phyloP scores from a whole-genome alignment of 768 basidiomycete genomes.

The Pulveroboletus sp. region DNA sequence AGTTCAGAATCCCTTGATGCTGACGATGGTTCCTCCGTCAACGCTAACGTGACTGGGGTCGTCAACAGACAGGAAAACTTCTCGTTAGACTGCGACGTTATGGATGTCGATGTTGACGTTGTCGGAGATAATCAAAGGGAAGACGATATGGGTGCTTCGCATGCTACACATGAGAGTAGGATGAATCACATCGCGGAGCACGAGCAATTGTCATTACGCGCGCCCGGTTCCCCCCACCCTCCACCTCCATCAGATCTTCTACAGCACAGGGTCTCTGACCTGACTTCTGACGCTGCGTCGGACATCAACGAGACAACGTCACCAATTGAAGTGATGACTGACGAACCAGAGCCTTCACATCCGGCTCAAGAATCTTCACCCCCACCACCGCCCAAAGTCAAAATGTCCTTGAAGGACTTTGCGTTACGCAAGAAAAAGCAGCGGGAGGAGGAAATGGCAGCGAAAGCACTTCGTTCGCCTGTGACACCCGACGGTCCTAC shows the following conservation, averaged over 20 bases:
- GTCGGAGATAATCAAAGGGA: conserved; percentile 1
- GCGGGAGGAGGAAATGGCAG: conserved; percentile 41
- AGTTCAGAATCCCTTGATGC: neutral
- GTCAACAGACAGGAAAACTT: neutral
- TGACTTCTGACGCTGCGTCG: neutral
- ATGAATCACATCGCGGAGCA: neutral
- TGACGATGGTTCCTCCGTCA: neutral
- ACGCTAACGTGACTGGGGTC: neutral
- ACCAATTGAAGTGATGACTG: conserved; percentile 7
- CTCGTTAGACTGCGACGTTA: conserved; percentile 9
- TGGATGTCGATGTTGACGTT: conserved; percentile 19
- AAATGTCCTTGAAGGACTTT: conserved; percentile 55
- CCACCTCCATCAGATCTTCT: neutral
- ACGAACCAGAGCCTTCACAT: conserved; percentile 6
- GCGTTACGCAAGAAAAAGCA: conserved; percentile 51
- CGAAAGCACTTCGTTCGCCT: conserved; percentile 26
- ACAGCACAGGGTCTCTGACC: neutral
- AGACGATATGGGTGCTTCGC: neutral
- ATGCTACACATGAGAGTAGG: neutral
- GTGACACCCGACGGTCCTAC: conserved; percentile 7
- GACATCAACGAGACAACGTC: conserved; percentile 1
- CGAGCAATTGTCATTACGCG: neutral
- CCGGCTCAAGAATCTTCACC: conserved; percentile 22
- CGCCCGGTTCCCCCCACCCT: neutral
- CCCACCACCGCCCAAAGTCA: conserved; percentile 45